Evolutionary conservation across 179 eudicot genomes (phyloP).

Genomic region (Vitellaria paradoxa): DNA sequence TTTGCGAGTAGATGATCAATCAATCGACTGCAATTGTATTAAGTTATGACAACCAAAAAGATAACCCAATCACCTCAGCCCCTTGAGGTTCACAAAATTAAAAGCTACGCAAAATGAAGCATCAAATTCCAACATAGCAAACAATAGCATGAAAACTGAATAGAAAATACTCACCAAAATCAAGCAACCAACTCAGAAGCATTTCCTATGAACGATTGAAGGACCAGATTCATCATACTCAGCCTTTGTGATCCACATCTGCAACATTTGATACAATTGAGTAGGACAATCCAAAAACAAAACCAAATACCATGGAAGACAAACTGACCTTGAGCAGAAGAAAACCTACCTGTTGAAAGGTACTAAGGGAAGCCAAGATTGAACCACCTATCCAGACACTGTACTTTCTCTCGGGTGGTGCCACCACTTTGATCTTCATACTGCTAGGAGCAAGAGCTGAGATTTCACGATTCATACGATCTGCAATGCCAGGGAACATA

Average conservation of each 20-base stretch:
- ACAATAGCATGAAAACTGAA: background rate
- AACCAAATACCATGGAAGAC: background rate
- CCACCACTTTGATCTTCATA: background rate
- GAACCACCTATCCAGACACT: background rate
- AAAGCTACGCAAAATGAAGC: too few species aligned
- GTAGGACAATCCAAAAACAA: too few species aligned
- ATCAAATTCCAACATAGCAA: too few species aligned
- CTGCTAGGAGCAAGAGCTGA: background rate
- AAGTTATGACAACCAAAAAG: too few species aligned
- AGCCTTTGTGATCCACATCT: background rate
- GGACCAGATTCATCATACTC: constrained; percentile 1
- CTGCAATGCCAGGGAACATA: constrained; percentile 9
- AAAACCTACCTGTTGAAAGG: background rate
- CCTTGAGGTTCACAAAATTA: too few species aligned
- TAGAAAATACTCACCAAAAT: background rate
- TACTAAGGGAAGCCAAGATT: background rate
- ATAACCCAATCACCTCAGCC: too few species aligned
- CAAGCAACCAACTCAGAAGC: background rate
- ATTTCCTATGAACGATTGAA: constrained; percentile 1
- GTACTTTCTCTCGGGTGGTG: constrained; percentile 1
- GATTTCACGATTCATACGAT: constrained; percentile 9
- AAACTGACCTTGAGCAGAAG: background rate
- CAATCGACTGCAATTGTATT: too few species aligned
- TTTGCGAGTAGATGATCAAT: too few species aligned
- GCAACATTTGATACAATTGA: constrained; percentile 1